A percentile compares a stretch with the other conserved stretches of the same genome.
Conservation (phyloP, 768 basidiomycete genomes). For the Rhodotorula paludigena region DNA sequence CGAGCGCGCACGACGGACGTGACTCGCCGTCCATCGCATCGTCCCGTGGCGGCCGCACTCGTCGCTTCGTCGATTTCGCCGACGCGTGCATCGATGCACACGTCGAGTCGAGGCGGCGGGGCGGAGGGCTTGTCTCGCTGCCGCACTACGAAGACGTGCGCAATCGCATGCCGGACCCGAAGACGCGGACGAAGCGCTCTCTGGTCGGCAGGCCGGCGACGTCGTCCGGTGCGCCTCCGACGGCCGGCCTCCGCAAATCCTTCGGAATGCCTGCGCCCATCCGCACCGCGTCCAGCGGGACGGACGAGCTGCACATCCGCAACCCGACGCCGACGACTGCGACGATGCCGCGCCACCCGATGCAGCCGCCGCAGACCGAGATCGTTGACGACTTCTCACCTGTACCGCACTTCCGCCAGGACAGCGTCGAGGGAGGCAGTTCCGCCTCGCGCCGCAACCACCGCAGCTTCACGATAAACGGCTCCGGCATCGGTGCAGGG, state of each 20-base stretch:
- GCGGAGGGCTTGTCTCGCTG: constrained; percentile 27
- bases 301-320: constrained; percentile 17
- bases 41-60: constrained; percentile 3
- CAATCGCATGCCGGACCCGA: constrained; percentile 3
- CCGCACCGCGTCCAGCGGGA: background rate
- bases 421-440: background rate
- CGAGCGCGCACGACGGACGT: background rate
- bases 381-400: background rate
- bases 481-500: background rate
- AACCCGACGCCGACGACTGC: constrained; percentile 1
- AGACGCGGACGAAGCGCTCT: background rate
- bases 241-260: background rate
- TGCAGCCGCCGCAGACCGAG: background rate
- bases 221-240: background rate
- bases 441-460: constrained; percentile 5
- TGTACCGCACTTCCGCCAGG: background rate
- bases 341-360: background rate
- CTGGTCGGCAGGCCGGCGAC: constrained; percentile 13
- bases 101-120: constrained; percentile 28
- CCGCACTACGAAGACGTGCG: constrained; percentile 9
- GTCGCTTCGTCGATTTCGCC: constrained; percentile 12
- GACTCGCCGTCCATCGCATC: constrained; percentile 18
- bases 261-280: background rate
- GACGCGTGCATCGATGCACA: constrained; percentile 27
- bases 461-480: constrained; percentile 26